Conservation (phyloP, 257 asterid genomes). For the Gentiana dahurica region DNA sequence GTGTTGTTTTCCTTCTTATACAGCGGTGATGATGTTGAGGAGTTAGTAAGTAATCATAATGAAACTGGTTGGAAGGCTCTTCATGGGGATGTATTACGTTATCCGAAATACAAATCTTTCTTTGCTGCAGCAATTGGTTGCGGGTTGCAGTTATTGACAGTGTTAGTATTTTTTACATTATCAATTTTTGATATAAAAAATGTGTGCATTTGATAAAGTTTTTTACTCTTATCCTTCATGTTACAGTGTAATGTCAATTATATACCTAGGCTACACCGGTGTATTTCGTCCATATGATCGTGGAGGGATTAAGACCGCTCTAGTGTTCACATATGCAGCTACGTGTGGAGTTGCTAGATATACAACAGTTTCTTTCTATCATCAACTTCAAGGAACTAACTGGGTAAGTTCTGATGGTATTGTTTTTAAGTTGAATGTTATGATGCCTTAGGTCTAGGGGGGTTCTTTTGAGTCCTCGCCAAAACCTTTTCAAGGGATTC, state of each 20-base stretch:
- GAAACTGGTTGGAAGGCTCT: constrained; percentile 10
- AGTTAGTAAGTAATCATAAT: background rate
- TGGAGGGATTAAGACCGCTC: constrained; percentile 8
- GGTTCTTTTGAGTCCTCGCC: no score
- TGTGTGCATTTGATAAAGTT: background rate
- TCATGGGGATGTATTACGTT: constrained; percentile 9
- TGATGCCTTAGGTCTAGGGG: no score
- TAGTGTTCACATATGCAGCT: constrained; percentile 12
- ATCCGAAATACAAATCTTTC: constrained; percentile 4
- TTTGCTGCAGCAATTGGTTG: constrained; percentile 13
- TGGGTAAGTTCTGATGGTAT: constrained; percentile 10
- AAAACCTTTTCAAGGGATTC: no score
- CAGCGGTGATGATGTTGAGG: constrained; percentile 5
- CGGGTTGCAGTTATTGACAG: constrained; percentile 1
- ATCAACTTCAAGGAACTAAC: constrained; percentile 15
- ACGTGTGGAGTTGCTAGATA: constrained; percentile 12
- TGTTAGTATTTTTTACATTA: constrained; percentile 3
- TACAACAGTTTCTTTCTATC: constrained; percentile 13
- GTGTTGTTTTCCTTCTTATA: background rate
- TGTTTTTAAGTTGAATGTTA: background rate
- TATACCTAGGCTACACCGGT: constrained; percentile 1
- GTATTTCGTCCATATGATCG: constrained; percentile 7
- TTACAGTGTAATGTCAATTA: background rate
- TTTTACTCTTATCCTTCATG: background rate
- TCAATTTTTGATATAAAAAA: no score